A percentile compares a stretch with the other conserved stretches of the same genome.
Conservation (phyloP, 768 basidiomycete species). For the Hygrophorus pudorinus region DNA sequence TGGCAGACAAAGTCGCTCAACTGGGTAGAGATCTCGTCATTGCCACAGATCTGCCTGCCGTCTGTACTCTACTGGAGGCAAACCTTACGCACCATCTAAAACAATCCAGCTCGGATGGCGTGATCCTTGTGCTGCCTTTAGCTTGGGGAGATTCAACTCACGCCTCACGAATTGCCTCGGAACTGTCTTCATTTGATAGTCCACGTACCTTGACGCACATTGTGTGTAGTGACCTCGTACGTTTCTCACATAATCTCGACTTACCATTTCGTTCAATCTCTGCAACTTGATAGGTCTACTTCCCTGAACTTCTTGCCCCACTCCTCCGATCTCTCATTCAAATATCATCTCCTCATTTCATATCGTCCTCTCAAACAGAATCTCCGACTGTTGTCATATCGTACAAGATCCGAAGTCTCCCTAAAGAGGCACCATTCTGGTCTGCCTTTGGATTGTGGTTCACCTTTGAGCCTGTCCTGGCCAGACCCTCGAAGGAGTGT, state of each 20-base stretch:
- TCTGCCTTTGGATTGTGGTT: conserved; percentile 75
- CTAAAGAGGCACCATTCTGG: conserved; percentile 73
- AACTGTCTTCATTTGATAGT: conserved; percentile 19
- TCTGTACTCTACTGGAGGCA: conserved; percentile 34
- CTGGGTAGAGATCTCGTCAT: conserved; percentile 38
- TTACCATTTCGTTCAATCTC: neutral
- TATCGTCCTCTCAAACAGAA: conserved; percentile 5
- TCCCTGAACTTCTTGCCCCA: conserved; percentile 70
- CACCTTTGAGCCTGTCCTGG: conserved; percentile 45
- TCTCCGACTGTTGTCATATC: conserved; percentile 45
- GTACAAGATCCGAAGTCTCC: conserved; percentile 65
- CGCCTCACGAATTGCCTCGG: conserved; percentile 26
- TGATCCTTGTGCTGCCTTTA: conserved; percentile 44
- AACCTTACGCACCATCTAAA: conserved; percentile 21
- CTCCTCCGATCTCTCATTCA: conserved; percentile 67
- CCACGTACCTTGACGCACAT: conserved; percentile 44
- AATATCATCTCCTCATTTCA: conserved; percentile 48
- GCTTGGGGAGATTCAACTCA: conserved; percentile 58
- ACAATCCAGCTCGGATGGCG: conserved; percentile 1
- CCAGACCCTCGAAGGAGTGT: conserved; percentile 12
- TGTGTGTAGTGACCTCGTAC: conserved; percentile 76
- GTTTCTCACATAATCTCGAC: conserved; percentile 11
- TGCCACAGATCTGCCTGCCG: conserved; percentile 70
- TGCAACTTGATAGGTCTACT: conserved; percentile 54
- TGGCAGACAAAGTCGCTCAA: conserved; percentile 22